A percentile compares a stretch with the other conserved stretches of the same genome.
These are phyloP conservation scores for Phylloboletellus chloephorus DNA, from an alignment of 1,284 basidiomycete species.

Conservation along the genomic window DNA sequence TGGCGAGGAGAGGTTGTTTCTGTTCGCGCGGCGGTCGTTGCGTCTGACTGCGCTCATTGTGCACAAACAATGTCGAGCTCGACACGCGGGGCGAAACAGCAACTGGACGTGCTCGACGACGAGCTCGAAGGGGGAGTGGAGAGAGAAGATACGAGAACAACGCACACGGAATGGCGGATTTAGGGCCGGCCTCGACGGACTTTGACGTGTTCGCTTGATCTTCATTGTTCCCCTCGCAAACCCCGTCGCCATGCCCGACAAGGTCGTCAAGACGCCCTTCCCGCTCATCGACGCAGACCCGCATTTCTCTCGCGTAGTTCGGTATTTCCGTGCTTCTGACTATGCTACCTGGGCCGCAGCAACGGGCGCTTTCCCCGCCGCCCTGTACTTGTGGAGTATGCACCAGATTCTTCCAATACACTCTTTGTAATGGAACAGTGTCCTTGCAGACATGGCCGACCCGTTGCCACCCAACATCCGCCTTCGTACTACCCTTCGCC, in stretches of 20 bases:
- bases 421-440: constrained; percentile 13
- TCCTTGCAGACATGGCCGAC: constrained; percentile 42
- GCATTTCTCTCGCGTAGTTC: constrained; percentile 81
- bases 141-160: constrained; percentile 18
- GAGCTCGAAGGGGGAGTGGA: constrained; percentile 11
- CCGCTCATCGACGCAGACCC: constrained; percentile 92
- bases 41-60: constrained; percentile 50
- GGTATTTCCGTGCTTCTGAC: constrained; percentile 88
- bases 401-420: constrained; percentile 2
- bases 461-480: constrained; percentile 32
- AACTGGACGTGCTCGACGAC: constrained; percentile 6
- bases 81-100: constrained; percentile 5
- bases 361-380: constrained; percentile 75
- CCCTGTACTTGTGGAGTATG: constrained; percentile 73
- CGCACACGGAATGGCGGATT: constrained; percentile 20
- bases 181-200: constrained; percentile 27
- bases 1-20: constrained; percentile 33
- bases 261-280: constrained; percentile 66
- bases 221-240: constrained; percentile 8
- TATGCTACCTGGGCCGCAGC: constrained; percentile 80
- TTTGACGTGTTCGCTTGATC: constrained; percentile 7
- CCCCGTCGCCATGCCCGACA: constrained; percentile 55
- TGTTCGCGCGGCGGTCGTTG: constrained; percentile 37
- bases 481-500: constrained; percentile 30
- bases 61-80: constrained; percentile 10